A percentile compares a stretch with the other conserved stretches of the same genome.
Evolutionary conservation across 352 stramenopile species (phyloP).

Genomic region (Discostella stelligera): DNA sequence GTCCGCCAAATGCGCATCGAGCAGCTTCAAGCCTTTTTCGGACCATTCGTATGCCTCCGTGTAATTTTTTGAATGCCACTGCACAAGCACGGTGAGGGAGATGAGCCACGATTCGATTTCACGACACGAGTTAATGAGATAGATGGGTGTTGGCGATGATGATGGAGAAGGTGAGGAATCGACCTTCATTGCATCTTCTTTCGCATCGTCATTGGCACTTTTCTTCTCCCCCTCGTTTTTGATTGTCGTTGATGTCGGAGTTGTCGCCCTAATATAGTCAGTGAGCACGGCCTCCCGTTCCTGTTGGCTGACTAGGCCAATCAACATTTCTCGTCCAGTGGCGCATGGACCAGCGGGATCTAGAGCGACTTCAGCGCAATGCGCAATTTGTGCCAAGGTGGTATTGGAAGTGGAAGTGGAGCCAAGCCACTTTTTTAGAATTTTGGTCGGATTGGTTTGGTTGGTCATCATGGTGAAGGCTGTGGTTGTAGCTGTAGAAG

Average conservation of each 20-base stretch:
- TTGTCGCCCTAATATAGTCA: slow-evolving; percentile 7
- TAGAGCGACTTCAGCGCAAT: slow-evolving; percentile 43
- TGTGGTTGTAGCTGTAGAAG: neutral
- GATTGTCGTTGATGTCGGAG: neutral
- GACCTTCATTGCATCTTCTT: neutral
- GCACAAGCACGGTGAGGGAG: slow-evolving; percentile 58
- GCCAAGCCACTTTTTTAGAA: slow-evolving; percentile 75
- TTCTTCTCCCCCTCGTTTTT: slow-evolving; percentile 13
- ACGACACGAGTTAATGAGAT: slow-evolving; percentile 43
- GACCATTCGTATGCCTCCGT: slow-evolving; percentile 48
- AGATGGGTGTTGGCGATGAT: slow-evolving; percentile 6
- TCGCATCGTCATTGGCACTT: slow-evolving; percentile 11
- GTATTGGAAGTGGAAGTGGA: slow-evolving; percentile 52
- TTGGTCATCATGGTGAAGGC: neutral
- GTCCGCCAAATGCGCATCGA: slow-evolving; percentile 55
- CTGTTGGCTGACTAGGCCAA: slow-evolving; percentile 12
- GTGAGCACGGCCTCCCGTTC: slow-evolving; percentile 5
- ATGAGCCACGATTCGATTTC: slow-evolving; percentile 75
- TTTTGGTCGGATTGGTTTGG: slow-evolving; percentile 40
- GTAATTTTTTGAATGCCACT: slow-evolving; percentile 57
- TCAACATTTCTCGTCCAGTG: slow-evolving; percentile 47
- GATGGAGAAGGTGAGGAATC: neutral
- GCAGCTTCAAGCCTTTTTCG: slow-evolving; percentile 53
- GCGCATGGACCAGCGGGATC: slow-evolving; percentile 47
- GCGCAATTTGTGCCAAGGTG: slow-evolving; percentile 52